Conservation (phyloP, 2,329 filamentous ascomycete species). For the Diaporthe sp. region DNA sequence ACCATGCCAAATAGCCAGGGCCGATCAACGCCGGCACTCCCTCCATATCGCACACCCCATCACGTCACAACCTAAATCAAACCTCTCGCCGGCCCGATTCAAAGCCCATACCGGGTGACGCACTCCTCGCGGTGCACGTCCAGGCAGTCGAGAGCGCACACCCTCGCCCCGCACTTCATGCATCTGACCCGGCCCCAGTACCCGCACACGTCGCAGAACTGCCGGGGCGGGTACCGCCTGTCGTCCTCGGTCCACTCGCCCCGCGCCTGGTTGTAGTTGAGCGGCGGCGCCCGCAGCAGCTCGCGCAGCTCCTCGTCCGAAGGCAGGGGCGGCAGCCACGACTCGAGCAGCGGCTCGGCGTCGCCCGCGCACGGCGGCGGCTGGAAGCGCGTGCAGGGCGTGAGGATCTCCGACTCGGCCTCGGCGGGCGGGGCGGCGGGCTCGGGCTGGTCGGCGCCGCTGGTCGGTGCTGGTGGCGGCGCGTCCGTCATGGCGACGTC, state of each 20-base stretch:
- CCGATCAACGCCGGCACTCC: not conserved
- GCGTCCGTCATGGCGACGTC: constrained; percentile 61
- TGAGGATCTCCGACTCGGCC: constrained; percentile 52
- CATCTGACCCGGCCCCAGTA: constrained; percentile 86
- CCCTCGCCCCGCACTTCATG: constrained; percentile 81
- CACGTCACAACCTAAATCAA: not conserved
- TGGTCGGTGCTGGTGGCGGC: constrained; percentile 32
- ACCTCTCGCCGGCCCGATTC: constrained; percentile 28
- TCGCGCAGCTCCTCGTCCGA: constrained; percentile 73
- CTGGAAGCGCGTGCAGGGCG: constrained; percentile 50
- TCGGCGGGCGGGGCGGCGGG: constrained; percentile 47
- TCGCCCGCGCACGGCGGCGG: constrained; percentile 63
- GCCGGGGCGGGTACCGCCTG: constrained; percentile 45
- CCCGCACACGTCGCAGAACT: constrained; percentile 84
- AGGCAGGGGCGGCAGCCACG: constrained; percentile 70
- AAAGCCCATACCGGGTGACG: constrained; percentile 73
- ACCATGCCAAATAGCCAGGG: not conserved
- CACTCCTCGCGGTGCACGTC: constrained; percentile 80
- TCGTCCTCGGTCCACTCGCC: constrained; percentile 60
- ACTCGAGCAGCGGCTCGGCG: constrained; percentile 70
- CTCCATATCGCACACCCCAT: too few relatives aligned
- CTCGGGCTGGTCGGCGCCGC: constrained; percentile 35
- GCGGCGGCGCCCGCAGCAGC: constrained; percentile 73
- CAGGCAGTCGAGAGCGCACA: constrained; percentile 84
- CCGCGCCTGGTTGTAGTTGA: constrained; percentile 77